phyloP scores from a whole-genome alignment of 768 basidiomycete genomes.

The Phanerochaete carnosa region DNA sequence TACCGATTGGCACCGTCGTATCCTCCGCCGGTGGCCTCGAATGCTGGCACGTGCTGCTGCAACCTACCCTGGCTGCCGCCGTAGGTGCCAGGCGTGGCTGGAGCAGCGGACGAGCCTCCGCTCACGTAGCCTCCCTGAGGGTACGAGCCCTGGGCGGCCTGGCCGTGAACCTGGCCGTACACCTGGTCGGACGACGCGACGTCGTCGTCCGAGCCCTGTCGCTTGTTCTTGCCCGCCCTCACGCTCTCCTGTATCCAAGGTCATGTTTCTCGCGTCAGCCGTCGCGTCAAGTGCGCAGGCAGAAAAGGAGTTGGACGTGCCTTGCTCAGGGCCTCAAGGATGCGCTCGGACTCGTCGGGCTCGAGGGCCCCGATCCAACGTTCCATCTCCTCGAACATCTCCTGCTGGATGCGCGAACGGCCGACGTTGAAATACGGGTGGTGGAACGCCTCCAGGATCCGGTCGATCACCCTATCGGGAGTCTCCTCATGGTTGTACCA shows the following conservation, averaged over 20 bases:
- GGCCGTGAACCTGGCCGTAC: constrained; percentile 13
- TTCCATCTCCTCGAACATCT: constrained; percentile 57
- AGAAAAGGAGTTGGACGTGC: constrained; percentile 24
- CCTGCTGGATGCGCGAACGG: constrained; percentile 49
- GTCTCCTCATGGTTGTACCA: constrained; percentile 47
- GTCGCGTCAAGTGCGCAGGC: not conserved
- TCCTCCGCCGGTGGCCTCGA: not conserved
- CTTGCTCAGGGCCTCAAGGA: constrained; percentile 52
- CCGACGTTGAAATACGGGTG: constrained; percentile 64
- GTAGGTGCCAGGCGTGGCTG: not conserved
- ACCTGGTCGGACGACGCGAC: constrained; percentile 15
- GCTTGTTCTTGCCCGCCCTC: constrained; percentile 53
- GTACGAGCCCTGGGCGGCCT: not conserved
- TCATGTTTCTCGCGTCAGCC: not conserved
- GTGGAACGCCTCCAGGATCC: constrained; percentile 64
- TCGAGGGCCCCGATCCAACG: constrained; percentile 50
- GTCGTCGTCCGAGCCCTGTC: constrained; percentile 44
- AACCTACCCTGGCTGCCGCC: not conserved
- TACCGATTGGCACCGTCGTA: not conserved
- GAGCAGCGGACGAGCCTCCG: not conserved
- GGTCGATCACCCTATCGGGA: constrained; percentile 41
- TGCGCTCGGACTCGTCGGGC: constrained; percentile 39
- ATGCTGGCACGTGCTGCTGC: not conserved
- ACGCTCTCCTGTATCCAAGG: constrained; percentile 45
- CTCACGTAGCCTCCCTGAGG: not conserved